A percentile compares a stretch with the other conserved stretches of the same genome.
Conservation (phyloP, 257 asterid species). For the Plantago major region DNA sequence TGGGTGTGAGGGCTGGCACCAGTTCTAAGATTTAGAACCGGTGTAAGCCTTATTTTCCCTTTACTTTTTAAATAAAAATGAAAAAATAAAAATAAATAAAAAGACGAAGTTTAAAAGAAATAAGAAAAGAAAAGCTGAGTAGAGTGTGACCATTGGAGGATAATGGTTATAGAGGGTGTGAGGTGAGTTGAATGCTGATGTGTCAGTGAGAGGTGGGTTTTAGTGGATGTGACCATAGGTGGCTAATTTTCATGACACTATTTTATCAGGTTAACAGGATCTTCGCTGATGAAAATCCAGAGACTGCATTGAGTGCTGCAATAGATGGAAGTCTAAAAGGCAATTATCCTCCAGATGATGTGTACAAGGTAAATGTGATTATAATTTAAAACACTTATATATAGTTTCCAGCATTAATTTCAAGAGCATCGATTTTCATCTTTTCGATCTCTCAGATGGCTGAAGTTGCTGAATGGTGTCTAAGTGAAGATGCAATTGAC, state of each 20-base stretch:
- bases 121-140: too few relatives aligned
- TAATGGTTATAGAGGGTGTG: too few relatives aligned
- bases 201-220: too few relatives aligned
- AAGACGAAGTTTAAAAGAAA: too few relatives aligned
- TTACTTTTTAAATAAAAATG: too few relatives aligned
- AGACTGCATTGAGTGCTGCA: constrained; percentile 39
- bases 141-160: too few relatives aligned
- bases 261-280: constrained; percentile 43
- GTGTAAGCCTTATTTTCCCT: too few relatives aligned
- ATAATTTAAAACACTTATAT: neutral
- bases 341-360: constrained; percentile 60
- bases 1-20: too few relatives aligned
- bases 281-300: constrained; percentile 54
- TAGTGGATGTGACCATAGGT: neutral
- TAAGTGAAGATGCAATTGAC: constrained; percentile 63
- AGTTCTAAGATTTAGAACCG: too few relatives aligned
- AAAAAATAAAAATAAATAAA: too few relatives aligned
- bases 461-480: constrained; percentile 71
- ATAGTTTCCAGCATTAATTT: neutral
- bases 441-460: constrained; percentile 48
- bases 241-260: constrained; percentile 7
- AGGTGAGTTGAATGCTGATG: too few relatives aligned
- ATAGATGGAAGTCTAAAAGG: constrained; percentile 55
- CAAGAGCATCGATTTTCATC: neutral
- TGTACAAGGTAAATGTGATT: constrained; percentile 44